phyloP scores from a whole-genome alignment of 305 asterid genomes.

The Ajuga reptans region DNA sequence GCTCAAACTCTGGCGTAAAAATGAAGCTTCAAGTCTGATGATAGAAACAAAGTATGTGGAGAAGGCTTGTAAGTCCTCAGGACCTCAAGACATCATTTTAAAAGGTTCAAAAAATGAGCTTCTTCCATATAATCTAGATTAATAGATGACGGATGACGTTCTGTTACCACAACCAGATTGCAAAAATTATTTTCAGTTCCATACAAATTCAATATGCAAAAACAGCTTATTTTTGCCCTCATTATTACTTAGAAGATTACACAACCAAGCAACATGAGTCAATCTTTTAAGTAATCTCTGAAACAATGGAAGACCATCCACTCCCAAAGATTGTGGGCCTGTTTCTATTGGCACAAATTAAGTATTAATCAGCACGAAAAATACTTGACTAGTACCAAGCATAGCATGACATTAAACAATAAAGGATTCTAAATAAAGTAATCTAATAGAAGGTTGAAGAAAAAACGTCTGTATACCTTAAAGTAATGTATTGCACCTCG shows the following conservation, averaged over 20 bases:
- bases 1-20: not conserved
- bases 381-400: not conserved
- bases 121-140: not conserved
- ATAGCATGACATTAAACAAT: not conserved
- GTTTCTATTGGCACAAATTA: not conserved
- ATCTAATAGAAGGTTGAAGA: not conserved
- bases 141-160: not conserved
- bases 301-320: not conserved
- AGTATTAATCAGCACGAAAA: not conserved
- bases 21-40: not conserved
- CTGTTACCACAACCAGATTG: not conserved
- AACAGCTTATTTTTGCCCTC: not conserved
- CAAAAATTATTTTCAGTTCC: not conserved
- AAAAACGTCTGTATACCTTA: slow-evolving; percentile 46
- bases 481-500: slow-evolving; percentile 96
- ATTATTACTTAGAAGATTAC: not conserved
- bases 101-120: not conserved
- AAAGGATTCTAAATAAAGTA: not conserved
- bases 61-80: not conserved
- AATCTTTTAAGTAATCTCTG: not conserved
- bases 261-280: not conserved
- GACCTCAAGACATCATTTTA: not conserved
- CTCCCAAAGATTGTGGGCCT: not conserved
- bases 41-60: not conserved
- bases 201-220: not conserved